A percentile compares a stretch with the other conserved stretches of the same genome.
Evolutionary conservation across 2,329 filamentous ascomycete genomes (phyloP).

Genomic region (Aspergillus brunneoviolaceus): DNA sequence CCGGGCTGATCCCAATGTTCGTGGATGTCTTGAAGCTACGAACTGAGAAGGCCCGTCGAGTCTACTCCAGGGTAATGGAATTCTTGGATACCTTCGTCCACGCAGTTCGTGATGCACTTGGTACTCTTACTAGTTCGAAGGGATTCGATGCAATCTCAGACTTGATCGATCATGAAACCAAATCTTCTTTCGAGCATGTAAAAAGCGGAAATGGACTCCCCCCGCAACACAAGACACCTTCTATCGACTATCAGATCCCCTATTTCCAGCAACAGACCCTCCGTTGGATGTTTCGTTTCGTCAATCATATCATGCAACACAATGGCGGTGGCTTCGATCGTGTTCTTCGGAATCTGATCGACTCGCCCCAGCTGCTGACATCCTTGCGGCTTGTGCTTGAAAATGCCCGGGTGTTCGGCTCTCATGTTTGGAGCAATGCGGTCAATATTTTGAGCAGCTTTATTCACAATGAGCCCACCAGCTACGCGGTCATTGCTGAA

Average conservation of each 20-base stretch:
- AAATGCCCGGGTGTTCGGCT: constrained; percentile 77
- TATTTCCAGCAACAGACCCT: constrained; percentile 92
- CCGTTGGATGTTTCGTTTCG: constrained; percentile 92
- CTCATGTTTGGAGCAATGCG: constrained; percentile 92
- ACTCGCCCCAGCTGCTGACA: constrained; percentile 79
- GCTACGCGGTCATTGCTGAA: constrained; percentile 92
- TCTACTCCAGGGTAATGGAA: constrained; percentile 77
- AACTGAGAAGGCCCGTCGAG: constrained; percentile 76
- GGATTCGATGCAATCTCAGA: constrained; percentile 90
- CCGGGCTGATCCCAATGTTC: constrained; percentile 84
- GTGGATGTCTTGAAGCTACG: constrained; percentile 84
- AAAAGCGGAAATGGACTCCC: constrained; percentile 70
- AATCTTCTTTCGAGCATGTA: constrained; percentile 66
- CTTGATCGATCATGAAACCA: constrained; percentile 76
- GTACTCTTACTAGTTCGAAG: constrained; percentile 74
- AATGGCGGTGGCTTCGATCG: constrained; percentile 82
- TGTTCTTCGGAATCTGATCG: constrained; percentile 86
- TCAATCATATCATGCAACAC: constrained; percentile 90
- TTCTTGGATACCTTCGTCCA: constrained; percentile 90
- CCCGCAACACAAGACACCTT: constrained; percentile 69
- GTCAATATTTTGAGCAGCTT: constrained; percentile 92
- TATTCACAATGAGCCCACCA: constrained; percentile 98
- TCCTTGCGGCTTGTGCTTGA: constrained; percentile 80
- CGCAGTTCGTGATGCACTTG: constrained; percentile 79
- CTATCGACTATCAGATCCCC: constrained; percentile 89